These are phyloP conservation scores for Starmerella asiatica DNA, from an alignment of 805 yeast genomes.

Conservation along the genomic window DNA sequence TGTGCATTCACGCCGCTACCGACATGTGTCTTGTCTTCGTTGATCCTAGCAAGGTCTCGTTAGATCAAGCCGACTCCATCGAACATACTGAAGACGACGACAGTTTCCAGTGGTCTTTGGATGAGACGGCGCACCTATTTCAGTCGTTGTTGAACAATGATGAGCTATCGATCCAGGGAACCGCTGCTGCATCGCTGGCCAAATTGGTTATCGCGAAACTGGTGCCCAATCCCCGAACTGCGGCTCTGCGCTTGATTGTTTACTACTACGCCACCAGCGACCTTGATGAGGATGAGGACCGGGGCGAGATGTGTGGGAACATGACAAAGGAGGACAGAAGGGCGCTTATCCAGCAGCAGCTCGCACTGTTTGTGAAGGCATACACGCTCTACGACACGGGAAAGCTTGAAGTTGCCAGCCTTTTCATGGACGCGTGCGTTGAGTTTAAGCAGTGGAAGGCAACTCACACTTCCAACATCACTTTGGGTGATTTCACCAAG, in stretches of 20 bases:
- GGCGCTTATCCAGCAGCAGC: constrained; percentile 36
- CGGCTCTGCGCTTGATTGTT: constrained; percentile 46
- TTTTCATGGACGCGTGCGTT: constrained; percentile 2
- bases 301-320: constrained; percentile 32
- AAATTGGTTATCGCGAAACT: constrained; percentile 69
- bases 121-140: neutral
- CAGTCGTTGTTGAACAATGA: constrained; percentile 25
- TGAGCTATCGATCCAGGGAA: constrained; percentile 56
- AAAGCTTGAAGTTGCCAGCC: constrained; percentile 29
- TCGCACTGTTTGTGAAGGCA: constrained; percentile 17
- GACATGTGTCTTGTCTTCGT: constrained; percentile 25
- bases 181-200: constrained; percentile 75
- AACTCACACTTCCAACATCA: constrained; percentile 28
- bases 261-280: constrained; percentile 56
- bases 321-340: neutral
- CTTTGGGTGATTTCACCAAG: constrained; percentile 30
- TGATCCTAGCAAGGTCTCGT: neutral
- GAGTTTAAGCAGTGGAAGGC: constrained; percentile 24
- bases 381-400: constrained; percentile 31
- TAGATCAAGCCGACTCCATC: neutral
- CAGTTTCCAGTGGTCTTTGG: neutral
- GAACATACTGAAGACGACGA: neutral
- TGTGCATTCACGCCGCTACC: constrained; percentile 8
- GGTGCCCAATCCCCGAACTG: constrained; percentile 38
- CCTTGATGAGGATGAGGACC: constrained; percentile 34